Percentiles rank a stretch among this genome's conserved stretches.
phyloP scores from a whole-genome alignment of 75 land plant species.

The Cupressus sempervirens region DNA sequence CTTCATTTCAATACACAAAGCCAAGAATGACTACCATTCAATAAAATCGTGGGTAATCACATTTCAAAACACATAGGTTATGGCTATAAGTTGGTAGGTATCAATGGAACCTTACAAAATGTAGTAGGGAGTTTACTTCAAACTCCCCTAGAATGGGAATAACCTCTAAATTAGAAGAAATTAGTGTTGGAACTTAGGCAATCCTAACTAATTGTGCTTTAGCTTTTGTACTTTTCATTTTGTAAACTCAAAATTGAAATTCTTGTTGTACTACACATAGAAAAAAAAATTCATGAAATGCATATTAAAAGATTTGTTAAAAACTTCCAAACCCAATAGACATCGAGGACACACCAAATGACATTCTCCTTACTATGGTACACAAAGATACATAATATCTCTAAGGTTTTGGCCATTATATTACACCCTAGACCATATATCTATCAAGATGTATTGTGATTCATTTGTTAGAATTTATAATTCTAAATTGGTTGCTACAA shows the following conservation, averaged over 20 bases:
- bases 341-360: too few species aligned
- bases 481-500: too few species aligned
- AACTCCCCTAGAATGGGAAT: not conserved
- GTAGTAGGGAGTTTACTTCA: not conserved
- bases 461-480: too few species aligned
- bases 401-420: too few species aligned
- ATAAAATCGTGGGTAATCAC: not conserved
- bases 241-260: not conserved
- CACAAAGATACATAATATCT: too few species aligned
- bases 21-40: not conserved
- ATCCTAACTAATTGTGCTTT: not conserved
- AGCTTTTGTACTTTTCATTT: not conserved
- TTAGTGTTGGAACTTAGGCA: slow-evolving; percentile 3
- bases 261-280: not conserved
- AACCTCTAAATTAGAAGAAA: not conserved
- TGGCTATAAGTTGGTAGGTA: not conserved
- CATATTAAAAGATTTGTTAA: too few species aligned
- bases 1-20: slow-evolving; percentile 8
- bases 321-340: too few species aligned
- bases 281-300: too few species aligned
- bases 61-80: not conserved
- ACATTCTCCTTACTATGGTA: too few species aligned
- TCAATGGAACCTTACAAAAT: not conserved
- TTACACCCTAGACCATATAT: too few species aligned
- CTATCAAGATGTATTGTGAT: too few species aligned